A percentile compares a stretch with the other conserved stretches of the same genome.
Evolutionary conservation across 768 basidiomycete genomes (phyloP).

Genomic region (Termitomyces sp.): DNA sequence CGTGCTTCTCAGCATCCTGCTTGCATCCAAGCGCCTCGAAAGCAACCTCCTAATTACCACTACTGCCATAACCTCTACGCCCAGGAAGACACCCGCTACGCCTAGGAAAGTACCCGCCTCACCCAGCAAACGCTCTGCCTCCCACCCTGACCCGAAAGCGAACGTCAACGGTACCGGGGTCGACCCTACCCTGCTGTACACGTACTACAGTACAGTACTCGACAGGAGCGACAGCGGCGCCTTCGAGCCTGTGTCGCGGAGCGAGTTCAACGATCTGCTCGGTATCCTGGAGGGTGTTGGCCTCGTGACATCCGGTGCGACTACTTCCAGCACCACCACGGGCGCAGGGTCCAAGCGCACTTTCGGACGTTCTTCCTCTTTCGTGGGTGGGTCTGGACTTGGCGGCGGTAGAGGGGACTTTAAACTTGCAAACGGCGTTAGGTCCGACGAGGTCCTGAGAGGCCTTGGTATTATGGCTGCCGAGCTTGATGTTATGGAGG

Average conservation of each 20-base stretch:
- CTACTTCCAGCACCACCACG: neutral
- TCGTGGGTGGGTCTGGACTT: conserved; percentile 33
- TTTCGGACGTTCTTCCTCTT: conserved; percentile 56
- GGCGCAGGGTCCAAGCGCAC: conserved; percentile 36
- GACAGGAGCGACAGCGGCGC: conserved; percentile 46
- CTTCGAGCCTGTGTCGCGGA: conserved; percentile 64
- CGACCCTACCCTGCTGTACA: conserved; percentile 57
- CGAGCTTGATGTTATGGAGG: conserved; percentile 35
- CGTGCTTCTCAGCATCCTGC: conserved; percentile 55
- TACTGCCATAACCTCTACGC: conserved; percentile 26
- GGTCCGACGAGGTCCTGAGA: conserved; percentile 64
- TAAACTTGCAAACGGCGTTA: conserved; percentile 54
- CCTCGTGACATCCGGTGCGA: conserved; percentile 25
- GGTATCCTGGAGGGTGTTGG: conserved; percentile 73
- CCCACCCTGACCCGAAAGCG: conserved; percentile 22
- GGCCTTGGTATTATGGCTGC: conserved; percentile 49
- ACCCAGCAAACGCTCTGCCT: conserved; percentile 49
- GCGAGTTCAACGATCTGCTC: conserved; percentile 71
- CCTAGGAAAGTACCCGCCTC: conserved; percentile 50
- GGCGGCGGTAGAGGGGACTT: conserved; percentile 42
- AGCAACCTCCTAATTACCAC: conserved; percentile 47
- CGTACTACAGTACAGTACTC: conserved; percentile 59
- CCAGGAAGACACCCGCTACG: conserved; percentile 29
- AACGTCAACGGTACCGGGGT: conserved; percentile 30
- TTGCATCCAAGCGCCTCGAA: conserved; percentile 60